Conservation (phyloP, 805 yeast genomes). For the Jamesozyma rosinii region DNA sequence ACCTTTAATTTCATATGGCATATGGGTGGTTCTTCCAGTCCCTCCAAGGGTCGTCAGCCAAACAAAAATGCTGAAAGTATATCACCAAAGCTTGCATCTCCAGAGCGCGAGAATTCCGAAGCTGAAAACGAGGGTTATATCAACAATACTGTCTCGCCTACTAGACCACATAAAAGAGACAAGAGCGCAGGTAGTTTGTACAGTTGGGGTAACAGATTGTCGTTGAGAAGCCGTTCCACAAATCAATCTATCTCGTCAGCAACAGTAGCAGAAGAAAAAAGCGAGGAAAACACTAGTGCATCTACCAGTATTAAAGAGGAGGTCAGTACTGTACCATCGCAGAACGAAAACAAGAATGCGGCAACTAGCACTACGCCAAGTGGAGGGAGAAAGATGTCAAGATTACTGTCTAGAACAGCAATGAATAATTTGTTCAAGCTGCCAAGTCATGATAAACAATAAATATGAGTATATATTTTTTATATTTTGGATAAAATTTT, state of each 20-base stretch:
- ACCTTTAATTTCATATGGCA: conserved; percentile 25
- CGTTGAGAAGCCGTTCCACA: conserved; percentile 5
- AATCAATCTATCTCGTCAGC: conserved; percentile 4
- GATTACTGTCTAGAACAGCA: conserved; percentile 20
- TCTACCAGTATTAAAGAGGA: not conserved
- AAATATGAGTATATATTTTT: not conserved
- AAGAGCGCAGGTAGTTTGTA: conserved; percentile 17
- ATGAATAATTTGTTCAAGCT: conserved; percentile 22
- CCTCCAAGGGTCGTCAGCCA: not conserved
- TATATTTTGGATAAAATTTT: not conserved
- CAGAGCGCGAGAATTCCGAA: not conserved
- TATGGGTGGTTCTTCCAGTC: conserved; percentile 5
- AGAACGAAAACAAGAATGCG: conserved; percentile 21
- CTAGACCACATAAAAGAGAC: conserved; percentile 11
- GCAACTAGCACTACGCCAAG: conserved; percentile 3
- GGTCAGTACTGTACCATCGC: not conserved
- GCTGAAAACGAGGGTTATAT: not conserved
- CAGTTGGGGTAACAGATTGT: conserved; percentile 15
- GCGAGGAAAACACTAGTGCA: not conserved
- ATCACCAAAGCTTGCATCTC: not conserved
- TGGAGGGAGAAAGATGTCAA: conserved; percentile 21
- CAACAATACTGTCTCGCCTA: not conserved
- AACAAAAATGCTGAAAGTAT: not conserved
- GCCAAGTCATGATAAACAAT: conserved; percentile 17
- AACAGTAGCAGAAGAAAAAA: conserved; percentile 4